These are phyloP conservation scores for Globisporangium polare DNA, from an alignment of 352 stramenopile genomes.

Conservation along the genomic window DNA sequence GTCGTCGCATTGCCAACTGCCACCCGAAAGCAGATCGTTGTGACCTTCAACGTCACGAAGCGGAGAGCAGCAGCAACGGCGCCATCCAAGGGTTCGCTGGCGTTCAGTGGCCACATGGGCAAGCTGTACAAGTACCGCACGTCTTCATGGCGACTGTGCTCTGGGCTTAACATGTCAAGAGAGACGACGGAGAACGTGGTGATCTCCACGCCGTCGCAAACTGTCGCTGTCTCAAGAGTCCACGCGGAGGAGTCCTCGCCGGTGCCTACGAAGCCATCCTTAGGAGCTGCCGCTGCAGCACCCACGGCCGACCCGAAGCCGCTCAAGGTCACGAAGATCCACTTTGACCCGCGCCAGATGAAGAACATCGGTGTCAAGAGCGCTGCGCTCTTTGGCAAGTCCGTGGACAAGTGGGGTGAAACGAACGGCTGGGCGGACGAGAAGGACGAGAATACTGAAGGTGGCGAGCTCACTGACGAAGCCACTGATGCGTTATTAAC, in stretches of 20 bases:
- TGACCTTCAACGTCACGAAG: conserved; percentile 34
- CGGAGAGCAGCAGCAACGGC: conserved; percentile 7
- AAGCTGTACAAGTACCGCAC: conserved; percentile 28
- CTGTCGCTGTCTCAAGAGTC: neutral
- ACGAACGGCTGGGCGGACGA: conserved; percentile 34
- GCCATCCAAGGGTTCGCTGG: conserved; percentile 25
- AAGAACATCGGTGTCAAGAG: conserved; percentile 64
- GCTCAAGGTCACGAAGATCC: conserved; percentile 24
- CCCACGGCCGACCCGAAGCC: conserved; percentile 3
- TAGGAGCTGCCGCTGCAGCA: neutral
- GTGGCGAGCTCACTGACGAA: too few species aligned
- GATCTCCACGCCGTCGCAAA: neutral
- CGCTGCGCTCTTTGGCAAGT: conserved; percentile 50
- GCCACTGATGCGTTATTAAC: neutral
- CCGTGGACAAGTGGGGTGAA: conserved; percentile 68
- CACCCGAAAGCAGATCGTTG: conserved; percentile 22
- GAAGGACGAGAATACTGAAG: conserved; percentile 7
- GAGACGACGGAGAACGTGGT: neutral
- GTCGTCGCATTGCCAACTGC: neutral
- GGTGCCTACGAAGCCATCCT: conserved; percentile 7
- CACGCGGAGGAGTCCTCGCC: neutral
- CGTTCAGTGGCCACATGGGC: conserved; percentile 35
- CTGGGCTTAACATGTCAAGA: conserved; percentile 26
- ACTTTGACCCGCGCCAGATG: conserved; percentile 51
- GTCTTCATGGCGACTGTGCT: conserved; percentile 20